Percentiles rank a stretch among this genome's conserved stretches.
Evolutionary conservation across 768 basidiomycete genomes (phyloP).

Genomic region (Coprinopsis sp.): DNA sequence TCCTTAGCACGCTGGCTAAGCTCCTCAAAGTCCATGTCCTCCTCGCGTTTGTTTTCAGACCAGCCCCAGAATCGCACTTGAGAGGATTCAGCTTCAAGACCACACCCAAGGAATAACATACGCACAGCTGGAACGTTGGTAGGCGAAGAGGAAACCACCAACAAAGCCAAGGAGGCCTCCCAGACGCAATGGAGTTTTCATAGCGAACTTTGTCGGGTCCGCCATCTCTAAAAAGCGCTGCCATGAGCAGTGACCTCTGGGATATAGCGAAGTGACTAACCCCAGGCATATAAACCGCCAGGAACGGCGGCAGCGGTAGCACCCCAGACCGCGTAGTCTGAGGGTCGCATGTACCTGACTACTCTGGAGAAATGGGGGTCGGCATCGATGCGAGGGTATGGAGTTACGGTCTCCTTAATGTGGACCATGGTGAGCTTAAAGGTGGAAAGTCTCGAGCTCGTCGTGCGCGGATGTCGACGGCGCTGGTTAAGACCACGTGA

Average conservation of each 20-base stretch:
- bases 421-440: slow-evolving; percentile 36
- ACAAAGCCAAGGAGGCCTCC: slow-evolving; percentile 79
- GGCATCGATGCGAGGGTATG: slow-evolving; percentile 88
- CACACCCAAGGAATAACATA: slow-evolving; percentile 10
- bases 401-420: slow-evolving; percentile 47
- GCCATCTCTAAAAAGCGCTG: slow-evolving; percentile 37
- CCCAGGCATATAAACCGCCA: slow-evolving; percentile 73
- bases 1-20: slow-evolving; percentile 66
- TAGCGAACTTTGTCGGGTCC: slow-evolving; percentile 36
- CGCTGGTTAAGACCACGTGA: slow-evolving; percentile 23
- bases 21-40: slow-evolving; percentile 72
- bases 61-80: slow-evolving; percentile 94
- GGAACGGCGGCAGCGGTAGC: slow-evolving; percentile 79
- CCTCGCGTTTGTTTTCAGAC: slow-evolving; percentile 84
- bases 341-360: slow-evolving; percentile 79
- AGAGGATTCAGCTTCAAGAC: slow-evolving; percentile 5
- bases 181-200: slow-evolving; percentile 39
- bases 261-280: slow-evolving; percentile 40
- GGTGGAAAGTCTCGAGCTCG: slow-evolving; percentile 11
- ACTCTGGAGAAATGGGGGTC: slow-evolving; percentile 90
- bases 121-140: slow-evolving; percentile 86
- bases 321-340: slow-evolving; percentile 85
- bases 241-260: slow-evolving; percentile 9
- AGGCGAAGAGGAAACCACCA: slow-evolving; percentile 90
- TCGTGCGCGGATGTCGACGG: slow-evolving; percentile 27